Conservation (phyloP, 306 rosid species). For the Gillenia trifoliata region DNA sequence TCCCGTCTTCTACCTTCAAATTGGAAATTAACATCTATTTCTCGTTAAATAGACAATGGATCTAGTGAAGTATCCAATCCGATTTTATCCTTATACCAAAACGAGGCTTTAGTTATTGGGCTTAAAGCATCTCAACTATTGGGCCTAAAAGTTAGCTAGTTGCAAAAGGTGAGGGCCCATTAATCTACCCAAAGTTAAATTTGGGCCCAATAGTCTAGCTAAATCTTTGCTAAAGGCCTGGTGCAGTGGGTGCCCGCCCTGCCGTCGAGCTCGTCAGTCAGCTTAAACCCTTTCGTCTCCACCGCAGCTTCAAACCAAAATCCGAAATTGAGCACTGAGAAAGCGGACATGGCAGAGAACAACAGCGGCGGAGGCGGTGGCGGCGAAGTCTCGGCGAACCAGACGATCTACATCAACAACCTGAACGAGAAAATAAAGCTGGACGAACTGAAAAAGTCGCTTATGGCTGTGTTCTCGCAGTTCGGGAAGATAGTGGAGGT, state of each 20-base stretch:
- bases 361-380: conserved; percentile 1
- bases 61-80: too few species aligned
- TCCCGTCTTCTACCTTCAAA: too few species aligned
- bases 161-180: not conserved
- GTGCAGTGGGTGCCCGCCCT: not conserved
- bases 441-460: conserved; percentile 88
- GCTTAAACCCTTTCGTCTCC: not conserved
- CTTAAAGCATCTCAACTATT: not conserved
- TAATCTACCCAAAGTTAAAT: not conserved
- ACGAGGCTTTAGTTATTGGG: not conserved
- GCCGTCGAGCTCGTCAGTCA: not conserved
- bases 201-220: not conserved
- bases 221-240: not conserved
- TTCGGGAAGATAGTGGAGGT: conserved; percentile 96
- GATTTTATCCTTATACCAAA: not conserved
- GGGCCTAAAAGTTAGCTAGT: not conserved
- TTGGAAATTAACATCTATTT: too few species aligned
- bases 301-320: too few species aligned
- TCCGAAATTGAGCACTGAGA: not conserved
- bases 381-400: conserved; percentile 48
- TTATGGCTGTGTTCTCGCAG: conserved; percentile 86
- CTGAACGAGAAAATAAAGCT: conserved; percentile 94
- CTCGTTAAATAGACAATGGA: too few species aligned
- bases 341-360: conserved; percentile 53
- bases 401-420: conserved; percentile 92